phyloP scores from a whole-genome alignment of 305 asterid species.

The Fraxinus albicans region DNA sequence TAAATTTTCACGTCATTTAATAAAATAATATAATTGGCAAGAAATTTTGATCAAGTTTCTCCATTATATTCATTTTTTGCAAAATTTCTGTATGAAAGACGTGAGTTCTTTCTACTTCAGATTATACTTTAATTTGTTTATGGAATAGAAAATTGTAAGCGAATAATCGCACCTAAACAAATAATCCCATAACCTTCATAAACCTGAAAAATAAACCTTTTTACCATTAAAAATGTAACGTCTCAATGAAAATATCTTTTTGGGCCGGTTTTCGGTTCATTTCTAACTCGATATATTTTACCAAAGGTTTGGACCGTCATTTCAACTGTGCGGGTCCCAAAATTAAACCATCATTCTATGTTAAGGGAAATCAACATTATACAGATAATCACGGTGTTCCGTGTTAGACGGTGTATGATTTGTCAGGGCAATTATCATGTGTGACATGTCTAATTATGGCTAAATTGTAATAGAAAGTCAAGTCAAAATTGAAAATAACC shows the following conservation, averaged over 20 bases:
- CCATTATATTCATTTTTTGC: too few relatives aligned
- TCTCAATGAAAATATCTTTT: background rate
- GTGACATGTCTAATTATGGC: constrained; percentile 5
- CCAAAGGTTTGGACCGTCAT: constrained; percentile 11
- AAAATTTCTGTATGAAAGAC: too few relatives aligned
- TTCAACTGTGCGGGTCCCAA: constrained; percentile 25
- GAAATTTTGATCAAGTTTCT: too few relatives aligned
- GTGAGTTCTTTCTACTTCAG: too few relatives aligned
- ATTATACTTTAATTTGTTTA: too few relatives aligned
- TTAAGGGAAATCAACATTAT: constrained; percentile 7
- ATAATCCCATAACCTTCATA: too few relatives aligned
- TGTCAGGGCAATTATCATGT: background rate
- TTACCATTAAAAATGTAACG: background rate
- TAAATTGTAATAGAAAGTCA: background rate
- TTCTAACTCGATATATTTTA: too few relatives aligned
- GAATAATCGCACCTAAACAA: too few relatives aligned
- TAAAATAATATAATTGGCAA: too few relatives aligned
- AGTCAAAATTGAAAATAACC: constrained; percentile 8
- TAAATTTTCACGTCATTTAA: too few relatives aligned
- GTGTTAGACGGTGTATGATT: constrained; percentile 24
- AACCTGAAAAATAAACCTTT: too few relatives aligned
- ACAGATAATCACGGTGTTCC: constrained; percentile 8
- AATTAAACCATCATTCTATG: background rate
- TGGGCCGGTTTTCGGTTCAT: background rate
- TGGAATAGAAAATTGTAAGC: too few relatives aligned